Percentiles rank a stretch among this genome's conserved stretches.
Conservation (phyloP, 805 yeast species). For the Saturnispora sanitii region DNA sequence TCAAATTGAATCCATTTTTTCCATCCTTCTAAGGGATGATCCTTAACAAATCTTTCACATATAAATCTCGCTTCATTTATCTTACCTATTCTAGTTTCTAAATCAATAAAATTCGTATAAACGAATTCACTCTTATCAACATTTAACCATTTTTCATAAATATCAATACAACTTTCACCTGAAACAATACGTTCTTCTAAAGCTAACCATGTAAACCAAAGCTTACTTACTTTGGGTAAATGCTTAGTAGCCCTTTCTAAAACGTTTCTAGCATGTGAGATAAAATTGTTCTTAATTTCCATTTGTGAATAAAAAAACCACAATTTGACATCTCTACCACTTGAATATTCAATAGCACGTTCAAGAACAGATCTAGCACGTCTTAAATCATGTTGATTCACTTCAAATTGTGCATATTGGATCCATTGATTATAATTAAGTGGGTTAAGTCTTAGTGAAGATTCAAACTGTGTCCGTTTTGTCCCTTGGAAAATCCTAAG, state of each 20-base stretch:
- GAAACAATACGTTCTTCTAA: slow-evolving; percentile 74
- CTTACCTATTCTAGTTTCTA: slow-evolving; percentile 55
- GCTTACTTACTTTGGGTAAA: slow-evolving; percentile 71
- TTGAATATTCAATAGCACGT: slow-evolving; percentile 57
- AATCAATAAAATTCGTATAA: slow-evolving; percentile 65
- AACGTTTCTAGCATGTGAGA: slow-evolving; percentile 83
- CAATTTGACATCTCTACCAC: slow-evolving; percentile 51
- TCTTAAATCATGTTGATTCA: slow-evolving; percentile 64
- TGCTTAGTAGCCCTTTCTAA: slow-evolving; percentile 66
- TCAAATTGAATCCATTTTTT: slow-evolving; percentile 68
- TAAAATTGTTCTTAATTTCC: slow-evolving; percentile 61
- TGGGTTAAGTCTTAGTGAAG: slow-evolving; percentile 76
- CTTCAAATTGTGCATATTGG: slow-evolving; percentile 82
- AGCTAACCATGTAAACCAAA: slow-evolving; percentile 78
- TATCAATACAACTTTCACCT: slow-evolving; percentile 45
- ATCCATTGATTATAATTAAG: slow-evolving; percentile 83
- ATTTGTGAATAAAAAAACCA: slow-evolving; percentile 80
- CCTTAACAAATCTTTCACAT: slow-evolving; percentile 45
- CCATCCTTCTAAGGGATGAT: slow-evolving; percentile 55
- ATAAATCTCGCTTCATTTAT: slow-evolving; percentile 47
- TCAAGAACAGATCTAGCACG: slow-evolving; percentile 85
- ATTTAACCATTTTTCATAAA: slow-evolving; percentile 71
- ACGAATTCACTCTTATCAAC: slow-evolving; percentile 61
- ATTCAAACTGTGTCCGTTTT: slow-evolving; percentile 75
- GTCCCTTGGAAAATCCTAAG: slow-evolving; percentile 63